Evolutionary conservation across 495 filamentous ascomycete species (phyloP), one percentile per base, ranked within the genome.

Genomic region (Hypoxylon lenormandii): DNA sequence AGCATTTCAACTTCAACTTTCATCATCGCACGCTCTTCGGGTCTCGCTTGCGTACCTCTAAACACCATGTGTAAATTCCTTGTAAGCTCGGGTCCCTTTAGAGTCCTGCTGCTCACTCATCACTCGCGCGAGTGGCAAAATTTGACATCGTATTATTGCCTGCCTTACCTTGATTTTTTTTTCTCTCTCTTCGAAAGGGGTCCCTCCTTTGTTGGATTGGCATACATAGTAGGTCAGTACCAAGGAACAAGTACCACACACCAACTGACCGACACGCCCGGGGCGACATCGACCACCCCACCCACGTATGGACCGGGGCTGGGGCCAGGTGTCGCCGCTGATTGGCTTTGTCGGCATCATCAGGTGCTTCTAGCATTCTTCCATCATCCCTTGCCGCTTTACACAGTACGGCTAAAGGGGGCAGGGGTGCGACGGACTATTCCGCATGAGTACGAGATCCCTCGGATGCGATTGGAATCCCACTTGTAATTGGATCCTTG

Each of bases 311-410:
- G 50, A 48, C 19, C 45, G 47, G 61, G 38, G 30, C 45, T 61
- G 55, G 6, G 26, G 37, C 26, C 11, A 45, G 16, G 42, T 8
- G 5, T 19, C 26, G n/a, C 2, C 16, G 23, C 23, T 71, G 68
- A 71, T 71, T 71, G 68, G 62, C 68, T 62, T 71, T 59, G 58
- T 58, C 30, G 53, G 52, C 43, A 63, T 48, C 28, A 63, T 70
- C 70, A 70, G 66, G 65, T 73, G 70, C 70, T 73, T 73, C 70
- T 70, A 73, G 70, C 53, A 70, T 65, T 66, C 66, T 73, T 73
- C 70, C 48, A 66, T 66, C 70, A 69, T 70, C 60, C 56, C 50
- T 73, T 49, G 66, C 70, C 58, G 66, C 70, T 73, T 69, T 66
- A 71, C 55, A 26, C 47, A 50, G 57, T 38, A 66, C 68, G 68